Base-by-base conservation (phyloP, 768 basidiomycete genomes). In the Auriscalpium vulgare region DNA sequence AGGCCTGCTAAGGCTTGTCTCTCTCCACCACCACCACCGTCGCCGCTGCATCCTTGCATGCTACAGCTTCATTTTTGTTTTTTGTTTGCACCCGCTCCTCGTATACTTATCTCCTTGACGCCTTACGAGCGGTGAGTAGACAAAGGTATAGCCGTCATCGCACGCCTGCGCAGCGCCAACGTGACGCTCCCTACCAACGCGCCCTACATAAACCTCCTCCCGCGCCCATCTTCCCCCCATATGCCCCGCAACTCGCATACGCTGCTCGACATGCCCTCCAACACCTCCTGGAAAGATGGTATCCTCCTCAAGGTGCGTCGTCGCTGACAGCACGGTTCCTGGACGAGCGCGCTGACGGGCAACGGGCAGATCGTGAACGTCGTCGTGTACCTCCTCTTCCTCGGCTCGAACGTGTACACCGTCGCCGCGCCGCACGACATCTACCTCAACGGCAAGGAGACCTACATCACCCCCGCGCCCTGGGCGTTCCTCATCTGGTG, bases 401-500 rank as follows among this genome's bases (percentile, higher is more conserved):
- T 95, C n/a, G 93, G 90, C 36, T 88, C 87, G 40, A 95, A 95
- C 71, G 78, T 94, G 55, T 95, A 91, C 77, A 87, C 85, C 52
- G 79, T 93, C 58, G 84, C 91, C 7, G 79, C 82, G 2, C 90
- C 90, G 0, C 78, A 80, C 44, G 83, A 80, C 59, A 77, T 83
- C 51, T 91, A 91, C 72, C 82, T 77, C 66, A 70, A 75, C 60
- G 84, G 82, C 47, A 91, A 91, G 68, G 85, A 88, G 63, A 97
- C 95, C 0, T 97, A 94, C 71, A 75, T 98, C 56, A 97, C 94
- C 1, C 95, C 95, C n/a, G 90, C 91, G 23, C 83, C 86, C 29
- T 97, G 89, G 83, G 87, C 90, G 1, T 95, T 93, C 75, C 80
- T 87, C 74, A 87, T 94, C 67, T 95, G 93, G 91, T 88, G 54